Conservation (phyloP, 345 rosid genomes). For the Eucalyptus shirleyi region DNA sequence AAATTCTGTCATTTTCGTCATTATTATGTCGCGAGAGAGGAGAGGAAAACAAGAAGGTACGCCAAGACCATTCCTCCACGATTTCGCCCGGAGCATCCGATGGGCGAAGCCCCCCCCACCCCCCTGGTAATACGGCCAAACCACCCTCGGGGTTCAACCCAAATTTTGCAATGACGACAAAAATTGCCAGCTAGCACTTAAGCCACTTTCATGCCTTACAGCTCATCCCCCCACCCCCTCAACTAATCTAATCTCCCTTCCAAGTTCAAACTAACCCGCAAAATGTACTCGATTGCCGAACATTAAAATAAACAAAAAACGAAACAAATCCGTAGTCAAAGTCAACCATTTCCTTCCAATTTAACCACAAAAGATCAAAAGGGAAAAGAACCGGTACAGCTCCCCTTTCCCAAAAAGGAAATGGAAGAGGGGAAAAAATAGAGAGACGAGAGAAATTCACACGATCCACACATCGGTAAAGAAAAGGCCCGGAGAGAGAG, state of each 20-base stretch:
- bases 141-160: background rate
- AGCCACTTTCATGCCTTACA: background rate
- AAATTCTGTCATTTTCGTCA: background rate
- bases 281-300: background rate
- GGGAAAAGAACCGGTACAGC: background rate
- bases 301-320: background rate
- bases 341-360: background rate
- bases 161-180: background rate
- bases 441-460: background rate
- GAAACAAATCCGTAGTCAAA: background rate
- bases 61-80: background rate
- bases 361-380: background rate
- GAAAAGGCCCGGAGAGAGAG: background rate
- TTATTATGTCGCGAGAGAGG: background rate
- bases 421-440: background rate
- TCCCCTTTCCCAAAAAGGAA: background rate
- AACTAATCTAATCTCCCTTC: background rate
- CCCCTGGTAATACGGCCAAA: background rate
- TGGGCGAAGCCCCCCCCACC: background rate
- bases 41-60: background rate
- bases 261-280: background rate
- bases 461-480: constrained; percentile 31
- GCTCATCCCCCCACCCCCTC: background rate
- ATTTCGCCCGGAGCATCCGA: background rate
- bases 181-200: background rate